Evolutionary conservation across 2,329 filamentous ascomycete genomes (phyloP), one percentile per base, ranked within the genome.

Genomic region (Scedosporium dehoogii): DNA sequence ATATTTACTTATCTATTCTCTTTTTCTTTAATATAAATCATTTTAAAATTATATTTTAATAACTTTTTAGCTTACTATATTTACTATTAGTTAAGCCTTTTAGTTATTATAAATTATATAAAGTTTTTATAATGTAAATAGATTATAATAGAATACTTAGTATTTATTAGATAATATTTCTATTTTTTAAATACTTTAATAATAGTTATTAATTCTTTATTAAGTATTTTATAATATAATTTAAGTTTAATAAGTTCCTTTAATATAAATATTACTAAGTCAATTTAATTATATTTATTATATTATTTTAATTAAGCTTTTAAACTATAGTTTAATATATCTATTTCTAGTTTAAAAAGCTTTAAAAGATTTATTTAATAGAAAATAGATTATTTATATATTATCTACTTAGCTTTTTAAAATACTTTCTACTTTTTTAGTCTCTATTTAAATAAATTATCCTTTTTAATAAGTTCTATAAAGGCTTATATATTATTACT

Each of bases 191-290:
- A 65, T 64, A 64, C 58, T 66, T 59, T 56, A 29, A 64, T 58
- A 46, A 60, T 58, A 63, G 64, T 61, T 55, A 48, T 65, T 67
- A 63, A n/a, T 65, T 65, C 58, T 63, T 67, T 56, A 67, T 62
- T 63, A 65, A 27, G 65, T 64, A 60, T 65, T 64, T 58, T 63
- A 58, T 63, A 63, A 63, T 59, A 66, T 46, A 61, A 64, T 67
- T 64, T 65, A 60, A 33, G 53, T 57, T 65, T 66, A 68, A 53
- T 60, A n/a, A 62, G 51, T 53, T 57, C 63, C 46, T 59, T 63
- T n/a, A n/a, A n/a, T n/a, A n/a, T n/a, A n/a, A n/a, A n/a, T n/a
- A n/a, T n/a, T n/a, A n/a, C n/a, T n/a, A 44, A 38, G 44, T 27
- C 3, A 27, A 27, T 3, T 27, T 27, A 3, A 27, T 27, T 6